Percentiles rank a stretch among this genome's conserved stretches.
Evolutionary conservation across 441 rosid species (phyloP).

Genomic region (Jatropha podagrica): DNA sequence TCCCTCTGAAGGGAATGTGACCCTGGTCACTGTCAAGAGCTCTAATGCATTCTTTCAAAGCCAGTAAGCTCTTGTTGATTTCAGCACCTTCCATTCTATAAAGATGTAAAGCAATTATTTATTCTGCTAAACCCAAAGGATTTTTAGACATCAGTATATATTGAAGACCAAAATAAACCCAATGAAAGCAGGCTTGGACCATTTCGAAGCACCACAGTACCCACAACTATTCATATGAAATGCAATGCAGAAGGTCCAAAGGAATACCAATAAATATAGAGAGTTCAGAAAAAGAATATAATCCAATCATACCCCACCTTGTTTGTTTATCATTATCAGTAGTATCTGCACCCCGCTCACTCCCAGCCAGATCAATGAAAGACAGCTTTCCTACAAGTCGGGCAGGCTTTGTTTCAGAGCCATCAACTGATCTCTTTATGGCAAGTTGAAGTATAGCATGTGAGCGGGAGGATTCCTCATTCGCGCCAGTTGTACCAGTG

Average conservation of each 20-base stretch:
- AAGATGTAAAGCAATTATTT: conserved; percentile 6
- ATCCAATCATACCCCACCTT: conserved; percentile 42
- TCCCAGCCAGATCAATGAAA: conserved; percentile 94
- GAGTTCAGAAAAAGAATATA: neutral
- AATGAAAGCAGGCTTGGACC: neutral
- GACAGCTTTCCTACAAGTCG: conserved; percentile 83
- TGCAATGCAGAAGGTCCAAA: neutral
- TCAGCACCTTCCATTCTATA: conserved; percentile 97
- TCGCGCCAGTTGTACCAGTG: conserved; percentile 91
- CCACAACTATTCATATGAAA: neutral
- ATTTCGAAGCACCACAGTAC: neutral
- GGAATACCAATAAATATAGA: neutral
- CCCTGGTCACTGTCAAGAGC: conserved; percentile 97
- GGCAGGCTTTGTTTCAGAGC: conserved; percentile 73
- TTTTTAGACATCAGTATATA: neutral
- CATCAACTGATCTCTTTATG: conserved; percentile 72
- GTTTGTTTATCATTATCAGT: conserved; percentile 96
- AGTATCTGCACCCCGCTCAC: conserved; percentile 97
- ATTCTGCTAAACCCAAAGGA: conserved; percentile 11
- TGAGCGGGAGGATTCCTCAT: conserved; percentile 95
- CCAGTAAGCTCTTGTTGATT: conserved; percentile 89
- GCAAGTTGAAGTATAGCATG: conserved; percentile 98
- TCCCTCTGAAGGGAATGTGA: conserved; percentile 95
- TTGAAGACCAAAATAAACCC: neutral
- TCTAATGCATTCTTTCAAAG: conserved; percentile 83